Evolutionary conservation across 345 rosid genomes (phyloP).

Genomic region (Cardiospermum halicacabum): DNA sequence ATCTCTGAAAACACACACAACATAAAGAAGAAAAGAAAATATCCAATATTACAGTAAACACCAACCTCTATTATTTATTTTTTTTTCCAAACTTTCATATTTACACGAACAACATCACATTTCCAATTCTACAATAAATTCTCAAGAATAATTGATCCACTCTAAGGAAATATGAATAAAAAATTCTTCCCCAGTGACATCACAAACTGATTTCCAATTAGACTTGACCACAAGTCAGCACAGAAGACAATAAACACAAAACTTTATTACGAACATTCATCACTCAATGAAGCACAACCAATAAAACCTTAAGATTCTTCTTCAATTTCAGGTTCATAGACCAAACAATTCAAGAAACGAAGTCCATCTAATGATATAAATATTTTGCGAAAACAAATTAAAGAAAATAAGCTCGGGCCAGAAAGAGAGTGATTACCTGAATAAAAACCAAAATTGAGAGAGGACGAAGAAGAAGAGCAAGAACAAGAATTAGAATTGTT

Average conservation of each 20-base stretch:
- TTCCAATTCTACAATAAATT: background rate
- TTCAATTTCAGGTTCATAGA: no score
- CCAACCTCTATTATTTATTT: background rate
- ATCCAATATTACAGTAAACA: background rate
- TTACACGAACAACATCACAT: background rate
- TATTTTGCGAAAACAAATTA: background rate
- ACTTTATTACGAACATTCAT: background rate
- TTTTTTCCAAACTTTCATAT: background rate
- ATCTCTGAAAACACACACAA: background rate
- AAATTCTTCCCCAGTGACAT: background rate
- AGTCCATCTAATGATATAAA: background rate
- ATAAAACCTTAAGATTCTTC: background rate
- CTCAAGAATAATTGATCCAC: background rate
- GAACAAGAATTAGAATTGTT: constrained; percentile 25
- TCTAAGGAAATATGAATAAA: no score
- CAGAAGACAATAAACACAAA: background rate
- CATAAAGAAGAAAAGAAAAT: no score
- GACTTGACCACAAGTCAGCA: constrained; percentile 1
- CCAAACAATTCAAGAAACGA: background rate
- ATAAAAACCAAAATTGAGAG: constrained; percentile 35
- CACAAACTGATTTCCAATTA: background rate
- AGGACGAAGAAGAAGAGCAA: constrained; percentile 40
- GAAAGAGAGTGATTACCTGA: constrained; percentile 38
- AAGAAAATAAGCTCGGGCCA: background rate
- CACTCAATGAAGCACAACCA: background rate